A percentile compares a stretch with the other conserved stretches of the same genome.
phyloP scores from a whole-genome alignment of 169 alveolate species.

The Plasmodium coatneyi region DNA sequence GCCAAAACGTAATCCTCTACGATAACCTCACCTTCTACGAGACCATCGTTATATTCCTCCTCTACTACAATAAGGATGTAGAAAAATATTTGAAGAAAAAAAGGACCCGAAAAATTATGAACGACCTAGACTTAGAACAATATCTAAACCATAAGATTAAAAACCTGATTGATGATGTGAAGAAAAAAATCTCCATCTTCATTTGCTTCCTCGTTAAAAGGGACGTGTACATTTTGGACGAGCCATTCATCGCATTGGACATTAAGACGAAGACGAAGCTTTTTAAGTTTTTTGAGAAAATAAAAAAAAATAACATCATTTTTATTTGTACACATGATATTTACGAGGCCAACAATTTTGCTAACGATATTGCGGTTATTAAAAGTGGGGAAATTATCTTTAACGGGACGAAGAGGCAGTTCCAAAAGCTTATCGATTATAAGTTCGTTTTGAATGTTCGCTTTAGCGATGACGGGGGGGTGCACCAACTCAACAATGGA shows the following conservation, averaged over 20 bases:
- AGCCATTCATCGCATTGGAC: conserved; percentile 66
- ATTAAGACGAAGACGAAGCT: conserved; percentile 57
- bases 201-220: conserved; percentile 59
- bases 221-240: conserved; percentile 66
- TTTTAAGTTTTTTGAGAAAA: conserved; percentile 62
- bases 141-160: conserved; percentile 38
- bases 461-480: background rate
- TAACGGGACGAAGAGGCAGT: conserved; percentile 15
- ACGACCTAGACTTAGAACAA: conserved; percentile 22
- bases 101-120: conserved; percentile 34
- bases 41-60: conserved; percentile 37
- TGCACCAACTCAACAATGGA: background rate
- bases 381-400: conserved; percentile 50
- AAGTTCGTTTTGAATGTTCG: conserved; percentile 47
- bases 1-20: conserved; percentile 61
- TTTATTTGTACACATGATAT: conserved; percentile 74
- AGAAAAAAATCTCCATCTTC: conserved; percentile 67
- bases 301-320: conserved; percentile 57
- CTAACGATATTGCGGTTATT: conserved; percentile 59
- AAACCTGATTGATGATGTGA: conserved; percentile 58
- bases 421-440: conserved; percentile 34
- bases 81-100: conserved; percentile 47
- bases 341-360: conserved; percentile 66
- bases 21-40: conserved; percentile 61
- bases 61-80: conserved; percentile 57